phyloP scores from a whole-genome alignment of 495 filamentous ascomycete genomes.

The Aspergillus sclerotioniger region DNA sequence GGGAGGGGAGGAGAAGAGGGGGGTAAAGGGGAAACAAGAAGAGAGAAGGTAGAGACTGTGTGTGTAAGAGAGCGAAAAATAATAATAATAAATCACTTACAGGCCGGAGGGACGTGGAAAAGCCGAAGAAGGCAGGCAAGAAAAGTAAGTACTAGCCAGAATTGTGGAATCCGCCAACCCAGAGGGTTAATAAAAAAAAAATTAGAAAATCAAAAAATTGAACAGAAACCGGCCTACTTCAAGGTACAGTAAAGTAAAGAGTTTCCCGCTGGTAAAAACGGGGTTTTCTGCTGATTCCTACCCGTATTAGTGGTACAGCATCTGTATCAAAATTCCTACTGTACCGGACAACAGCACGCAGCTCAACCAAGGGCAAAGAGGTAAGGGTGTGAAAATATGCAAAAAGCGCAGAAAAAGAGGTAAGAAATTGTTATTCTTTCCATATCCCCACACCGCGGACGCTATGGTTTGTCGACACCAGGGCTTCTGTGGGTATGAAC shows the following conservation, averaged over 20 bases:
- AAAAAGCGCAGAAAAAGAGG: constrained; percentile 14
- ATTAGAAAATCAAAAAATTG: constrained; percentile 6
- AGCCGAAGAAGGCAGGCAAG: constrained; percentile 18
- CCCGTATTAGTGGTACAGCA: neutral
- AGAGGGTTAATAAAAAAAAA: constrained; percentile 6
- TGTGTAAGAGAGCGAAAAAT: constrained; percentile 7
- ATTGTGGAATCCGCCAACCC: constrained; percentile 20
- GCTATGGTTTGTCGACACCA: constrained; percentile 23
- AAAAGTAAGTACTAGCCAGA: constrained; percentile 1
- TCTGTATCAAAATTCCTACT: constrained; percentile 9
- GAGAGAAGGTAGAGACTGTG: constrained; percentile 14
- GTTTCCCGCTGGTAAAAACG: neutral
- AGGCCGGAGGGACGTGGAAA: constrained; percentile 16
- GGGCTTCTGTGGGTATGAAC: constrained; percentile 33
- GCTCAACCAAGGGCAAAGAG: neutral
- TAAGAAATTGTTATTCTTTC: constrained; percentile 25
- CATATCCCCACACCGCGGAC: constrained; percentile 16
- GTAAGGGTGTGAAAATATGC: constrained; percentile 1
- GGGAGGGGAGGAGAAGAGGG: constrained; percentile 17
- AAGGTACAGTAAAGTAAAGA: neutral
- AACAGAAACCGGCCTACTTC: constrained; percentile 1
- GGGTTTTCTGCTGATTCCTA: neutral
- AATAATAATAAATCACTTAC: constrained; percentile 19
- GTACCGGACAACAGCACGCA: neutral
- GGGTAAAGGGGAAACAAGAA: constrained; percentile 23